These are phyloP conservation scores for Trichoderma sp. DNA, from an alignment of 2,329 filamentous ascomycete species.

Conservation along the genomic window DNA sequence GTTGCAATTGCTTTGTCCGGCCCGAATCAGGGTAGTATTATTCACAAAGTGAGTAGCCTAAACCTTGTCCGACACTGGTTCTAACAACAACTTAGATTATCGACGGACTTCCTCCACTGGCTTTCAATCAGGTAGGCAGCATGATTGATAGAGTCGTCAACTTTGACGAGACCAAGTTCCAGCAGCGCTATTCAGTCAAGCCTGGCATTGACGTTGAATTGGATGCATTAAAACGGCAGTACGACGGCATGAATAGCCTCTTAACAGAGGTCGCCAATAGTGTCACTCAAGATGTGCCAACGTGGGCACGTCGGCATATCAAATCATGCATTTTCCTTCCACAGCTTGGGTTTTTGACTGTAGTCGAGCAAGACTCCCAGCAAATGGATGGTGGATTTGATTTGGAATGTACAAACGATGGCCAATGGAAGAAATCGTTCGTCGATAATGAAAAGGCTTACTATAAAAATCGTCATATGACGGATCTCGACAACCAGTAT, in stretches of 20 bases:
- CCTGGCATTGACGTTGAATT: constrained; percentile 69
- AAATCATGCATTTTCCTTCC: constrained; percentile 85
- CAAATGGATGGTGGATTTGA: constrained; percentile 61
- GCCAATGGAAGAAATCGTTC: constrained; percentile 77
- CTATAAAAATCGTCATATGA: constrained; percentile 84
- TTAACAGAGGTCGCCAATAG: constrained; percentile 64
- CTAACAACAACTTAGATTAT: constrained; percentile 29
- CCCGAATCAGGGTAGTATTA: constrained; percentile 22
- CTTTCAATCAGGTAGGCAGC: constrained; percentile 64
- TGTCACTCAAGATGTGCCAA: constrained; percentile 62
- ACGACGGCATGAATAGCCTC: constrained; percentile 73
- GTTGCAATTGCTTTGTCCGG: constrained; percentile 39
- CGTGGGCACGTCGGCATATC: constrained; percentile 51
- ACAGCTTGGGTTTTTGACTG: constrained; percentile 85
- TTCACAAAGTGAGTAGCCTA: constrained; percentile 42
- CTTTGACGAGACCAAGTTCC: constrained; percentile 70
- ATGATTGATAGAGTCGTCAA: constrained; percentile 74
- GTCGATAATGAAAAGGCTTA: constrained; percentile 68
- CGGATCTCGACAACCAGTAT: constrained; percentile 72
- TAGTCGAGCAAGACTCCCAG: constrained; percentile 54
- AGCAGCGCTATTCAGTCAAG: constrained; percentile 70
- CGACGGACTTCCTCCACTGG: constrained; percentile 54
- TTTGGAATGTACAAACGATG: constrained; percentile 54
- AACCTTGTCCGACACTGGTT: background rate
- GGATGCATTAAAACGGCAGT: constrained; percentile 73